A percentile compares a stretch with the other conserved stretches of the same genome.
phyloP scores from a whole-genome alignment of 805 yeast genomes.

The Yarrowia osloensis region DNA sequence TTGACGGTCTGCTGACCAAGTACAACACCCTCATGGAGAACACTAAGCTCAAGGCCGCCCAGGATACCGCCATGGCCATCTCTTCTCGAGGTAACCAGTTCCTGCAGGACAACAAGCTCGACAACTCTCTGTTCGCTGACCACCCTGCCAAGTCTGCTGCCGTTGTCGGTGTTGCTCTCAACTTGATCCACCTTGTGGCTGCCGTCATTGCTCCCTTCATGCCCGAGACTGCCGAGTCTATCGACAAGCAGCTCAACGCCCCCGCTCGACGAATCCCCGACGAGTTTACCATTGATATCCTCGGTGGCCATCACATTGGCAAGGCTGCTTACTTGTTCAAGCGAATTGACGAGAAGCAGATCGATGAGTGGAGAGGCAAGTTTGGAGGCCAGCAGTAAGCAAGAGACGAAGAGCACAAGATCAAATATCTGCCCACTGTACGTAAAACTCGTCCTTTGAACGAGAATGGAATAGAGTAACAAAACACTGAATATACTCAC shows the following conservation, averaged over 20 bases:
- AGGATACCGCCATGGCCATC: slow-evolving; percentile 87
- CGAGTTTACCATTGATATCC: slow-evolving; percentile 64
- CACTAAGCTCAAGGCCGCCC: slow-evolving; percentile 75
- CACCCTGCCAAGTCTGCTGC: slow-evolving; percentile 83
- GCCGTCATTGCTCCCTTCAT: slow-evolving; percentile 83
- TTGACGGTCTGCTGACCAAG: slow-evolving; percentile 58
- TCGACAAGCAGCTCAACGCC: slow-evolving; percentile 77
- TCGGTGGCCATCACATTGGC: slow-evolving; percentile 83
- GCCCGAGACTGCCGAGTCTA: slow-evolving; percentile 76
- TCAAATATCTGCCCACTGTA: not conserved
- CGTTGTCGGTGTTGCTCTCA: slow-evolving; percentile 87
- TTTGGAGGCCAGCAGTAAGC: slow-evolving; percentile 64
- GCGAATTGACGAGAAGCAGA: slow-evolving; percentile 86
- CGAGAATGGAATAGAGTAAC: not conserved
- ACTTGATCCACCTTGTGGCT: slow-evolving; percentile 81
- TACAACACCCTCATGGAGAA: slow-evolving; percentile 76
- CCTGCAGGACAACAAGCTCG: slow-evolving; percentile 94
- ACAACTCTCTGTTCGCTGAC: slow-evolving; percentile 77
- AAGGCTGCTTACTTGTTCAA: slow-evolving; percentile 88
- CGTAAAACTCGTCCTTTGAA: not conserved
- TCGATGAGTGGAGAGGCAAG: slow-evolving; percentile 80
- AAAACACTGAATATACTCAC: not conserved
- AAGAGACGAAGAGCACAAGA: not conserved
- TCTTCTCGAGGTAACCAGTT: slow-evolving; percentile 93
- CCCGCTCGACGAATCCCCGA: slow-evolving; percentile 80